Evolutionary conservation across 345 rosid species (phyloP).

Genomic region (Eucalyptus sp.): DNA sequence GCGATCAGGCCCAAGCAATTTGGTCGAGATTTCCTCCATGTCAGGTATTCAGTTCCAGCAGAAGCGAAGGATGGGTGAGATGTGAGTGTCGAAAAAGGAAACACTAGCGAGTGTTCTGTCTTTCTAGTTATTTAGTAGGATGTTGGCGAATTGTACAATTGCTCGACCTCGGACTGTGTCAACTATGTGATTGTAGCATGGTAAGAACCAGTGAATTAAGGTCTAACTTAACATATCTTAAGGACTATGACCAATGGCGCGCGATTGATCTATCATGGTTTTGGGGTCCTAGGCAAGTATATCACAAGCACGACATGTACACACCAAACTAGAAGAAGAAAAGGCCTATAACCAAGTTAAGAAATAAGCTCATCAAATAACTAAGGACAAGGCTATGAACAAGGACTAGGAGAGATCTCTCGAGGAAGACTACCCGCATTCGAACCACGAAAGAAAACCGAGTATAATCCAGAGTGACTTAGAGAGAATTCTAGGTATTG

Average conservation of each 20-base stretch:
- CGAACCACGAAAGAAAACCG: not conserved
- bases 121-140: not conserved
- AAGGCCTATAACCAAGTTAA: not conserved
- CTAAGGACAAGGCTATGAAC: not conserved
- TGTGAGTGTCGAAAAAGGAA: not conserved
- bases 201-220: not conserved
- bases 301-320: not conserved
- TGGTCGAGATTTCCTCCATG: not conserved
- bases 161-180: not conserved
- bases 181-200: not conserved
- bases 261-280: not conserved
- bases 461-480: not conserved
- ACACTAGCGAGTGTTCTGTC: not conserved
- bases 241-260: not conserved
- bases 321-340: not conserved
- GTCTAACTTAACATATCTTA: not conserved
- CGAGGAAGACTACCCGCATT: not conserved
- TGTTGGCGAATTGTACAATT: not conserved
- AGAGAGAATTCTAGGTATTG: not conserved
- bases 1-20: not conserved
- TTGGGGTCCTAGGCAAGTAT: not conserved
- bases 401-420: not conserved
- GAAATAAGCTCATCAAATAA: not conserved
- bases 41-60: not conserved
- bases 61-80: not conserved